Conservation (phyloP, 805 yeast species). For the Barnettozyma sp. region DNA sequence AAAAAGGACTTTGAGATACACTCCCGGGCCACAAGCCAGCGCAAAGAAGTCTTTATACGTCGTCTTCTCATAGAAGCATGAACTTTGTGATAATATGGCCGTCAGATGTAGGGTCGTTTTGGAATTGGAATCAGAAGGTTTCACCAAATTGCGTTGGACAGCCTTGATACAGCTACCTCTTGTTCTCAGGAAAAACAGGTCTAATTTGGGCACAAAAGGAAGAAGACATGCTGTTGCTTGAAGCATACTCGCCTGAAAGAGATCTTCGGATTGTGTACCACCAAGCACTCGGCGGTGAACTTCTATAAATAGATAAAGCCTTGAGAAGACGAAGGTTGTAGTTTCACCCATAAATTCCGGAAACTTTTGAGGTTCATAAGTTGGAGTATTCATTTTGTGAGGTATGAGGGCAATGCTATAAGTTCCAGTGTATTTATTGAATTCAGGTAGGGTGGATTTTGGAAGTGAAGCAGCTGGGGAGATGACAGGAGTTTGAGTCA, state of each 20-base stretch:
- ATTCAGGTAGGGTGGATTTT: not conserved
- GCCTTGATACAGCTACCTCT: slow-evolving; percentile 15
- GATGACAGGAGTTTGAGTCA: not conserved
- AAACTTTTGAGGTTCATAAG: slow-evolving; percentile 5
- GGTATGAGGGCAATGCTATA: slow-evolving; percentile 10
- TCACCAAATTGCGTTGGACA: slow-evolving; percentile 6
- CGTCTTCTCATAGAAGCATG: slow-evolving; percentile 10
- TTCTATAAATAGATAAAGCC: too few relatives aligned
- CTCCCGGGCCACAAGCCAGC: slow-evolving; percentile 19
- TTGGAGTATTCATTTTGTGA: slow-evolving; percentile 12
- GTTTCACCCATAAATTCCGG: slow-evolving; percentile 20
- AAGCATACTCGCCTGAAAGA: slow-evolving; percentile 13
- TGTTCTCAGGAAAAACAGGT: slow-evolving; percentile 8
- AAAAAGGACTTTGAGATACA: slow-evolving; percentile 11
- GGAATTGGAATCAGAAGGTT: slow-evolving; percentile 16
- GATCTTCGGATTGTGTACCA: not conserved
- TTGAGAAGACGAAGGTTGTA: slow-evolving; percentile 10
- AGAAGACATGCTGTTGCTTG: slow-evolving; percentile 15
- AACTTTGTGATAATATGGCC: slow-evolving; percentile 7
- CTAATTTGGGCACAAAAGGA: slow-evolving; percentile 5
- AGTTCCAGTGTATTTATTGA: not conserved
- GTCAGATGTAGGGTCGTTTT: slow-evolving; percentile 8
- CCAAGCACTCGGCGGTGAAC: slow-evolving; percentile 2
- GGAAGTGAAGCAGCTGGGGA: not conserved
- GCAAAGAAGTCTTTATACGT: slow-evolving; percentile 14